Evolutionary conservation across 139 green algal genomes (phyloP).

Genomic region (Volvox africanus): DNA sequence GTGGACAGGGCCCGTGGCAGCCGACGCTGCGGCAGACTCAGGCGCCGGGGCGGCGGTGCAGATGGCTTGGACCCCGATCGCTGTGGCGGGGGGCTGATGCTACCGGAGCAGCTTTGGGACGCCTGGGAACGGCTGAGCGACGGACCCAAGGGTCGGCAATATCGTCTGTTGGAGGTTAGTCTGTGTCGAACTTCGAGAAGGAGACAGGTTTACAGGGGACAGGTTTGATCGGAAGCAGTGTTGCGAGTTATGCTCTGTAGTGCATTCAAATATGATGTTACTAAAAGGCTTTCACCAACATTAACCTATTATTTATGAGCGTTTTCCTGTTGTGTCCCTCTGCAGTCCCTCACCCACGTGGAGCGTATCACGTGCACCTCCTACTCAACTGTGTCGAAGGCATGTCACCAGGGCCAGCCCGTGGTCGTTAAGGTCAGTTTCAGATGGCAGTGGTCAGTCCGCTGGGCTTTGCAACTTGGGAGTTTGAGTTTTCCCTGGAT

Average conservation of each 20-base stretch:
- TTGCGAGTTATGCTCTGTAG: too few species aligned
- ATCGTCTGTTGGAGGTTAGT: conserved; percentile 41
- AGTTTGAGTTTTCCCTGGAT: too few species aligned
- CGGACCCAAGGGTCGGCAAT: conserved; percentile 41
- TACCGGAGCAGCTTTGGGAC: conserved; percentile 45
- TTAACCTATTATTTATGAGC: too few species aligned
- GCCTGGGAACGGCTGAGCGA: conserved; percentile 40
- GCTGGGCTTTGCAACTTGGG: too few species aligned
- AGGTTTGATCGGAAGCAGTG: too few species aligned
- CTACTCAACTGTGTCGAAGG: conserved; percentile 41
- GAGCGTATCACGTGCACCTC: conserved; percentile 46
- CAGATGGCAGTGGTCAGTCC: too few species aligned
- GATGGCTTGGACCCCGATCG: not conserved
- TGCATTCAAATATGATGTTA: too few species aligned
- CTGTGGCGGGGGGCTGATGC: conserved; percentile 12
- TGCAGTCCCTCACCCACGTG: conserved; percentile 43
- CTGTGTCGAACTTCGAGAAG: too few species aligned
- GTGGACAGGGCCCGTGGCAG: not conserved
- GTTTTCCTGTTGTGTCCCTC: not conserved
- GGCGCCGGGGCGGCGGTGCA: not conserved
- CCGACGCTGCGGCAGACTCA: not conserved
- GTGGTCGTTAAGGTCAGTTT: conserved; percentile 47
- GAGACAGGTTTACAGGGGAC: too few species aligned
- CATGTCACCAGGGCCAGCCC: not conserved
- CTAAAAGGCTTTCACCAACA: too few species aligned